Evolutionary conservation across 495 filamentous ascomycete genomes (phyloP), one percentile per base, ranked within the genome.

Genomic region (Clohesyomyces aquaticus): DNA sequence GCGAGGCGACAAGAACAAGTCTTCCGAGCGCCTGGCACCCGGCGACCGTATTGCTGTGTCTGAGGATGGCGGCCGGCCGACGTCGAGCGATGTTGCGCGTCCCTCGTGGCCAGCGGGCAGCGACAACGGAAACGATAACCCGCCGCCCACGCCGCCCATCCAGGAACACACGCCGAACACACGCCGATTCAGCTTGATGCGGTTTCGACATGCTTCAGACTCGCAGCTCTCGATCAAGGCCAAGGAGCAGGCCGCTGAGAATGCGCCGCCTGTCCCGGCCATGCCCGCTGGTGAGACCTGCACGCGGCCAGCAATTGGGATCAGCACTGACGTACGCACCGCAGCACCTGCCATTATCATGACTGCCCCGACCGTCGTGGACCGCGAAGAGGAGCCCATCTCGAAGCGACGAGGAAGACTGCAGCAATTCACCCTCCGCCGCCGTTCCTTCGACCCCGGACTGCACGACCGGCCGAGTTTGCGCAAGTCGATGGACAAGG

Each of bases 181-280:
- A 32, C 82, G 87, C 61, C 87, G 93, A 32, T 97, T 97, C 73
- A 94, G 88, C 73, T 86, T 97, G 77, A 82, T 96, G 76, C 91
- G 88, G 73, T 88, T 96, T 71, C 87, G 93, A 50, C 90, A 97
- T 84, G 92, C 91, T 49, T 96, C 93, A 16, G 94, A 98, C 75
- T 90, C 94, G 48, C 91, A 96, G 71, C 80, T 97, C 53, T 91
- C 91, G 10, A 76, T 81, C 54, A 90, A 87, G 70, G 88, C 89
- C 45, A 91, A 87, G 73, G 83, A 88, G 57, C 88, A 90, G 65
- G 88, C 80, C 54, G 75, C 79, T 61, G 60, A 65, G 2, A 32
- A 65, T 11, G 61, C 62, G 10, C 91, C 90, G 43, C 90, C 90
- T 10, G 77, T 95, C 55, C 91, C 76, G 1, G 56, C 65, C 14